These are phyloP conservation scores for Trametopsis cervina DNA, from an alignment of 768 basidiomycete genomes.

Conservation along the genomic window DNA sequence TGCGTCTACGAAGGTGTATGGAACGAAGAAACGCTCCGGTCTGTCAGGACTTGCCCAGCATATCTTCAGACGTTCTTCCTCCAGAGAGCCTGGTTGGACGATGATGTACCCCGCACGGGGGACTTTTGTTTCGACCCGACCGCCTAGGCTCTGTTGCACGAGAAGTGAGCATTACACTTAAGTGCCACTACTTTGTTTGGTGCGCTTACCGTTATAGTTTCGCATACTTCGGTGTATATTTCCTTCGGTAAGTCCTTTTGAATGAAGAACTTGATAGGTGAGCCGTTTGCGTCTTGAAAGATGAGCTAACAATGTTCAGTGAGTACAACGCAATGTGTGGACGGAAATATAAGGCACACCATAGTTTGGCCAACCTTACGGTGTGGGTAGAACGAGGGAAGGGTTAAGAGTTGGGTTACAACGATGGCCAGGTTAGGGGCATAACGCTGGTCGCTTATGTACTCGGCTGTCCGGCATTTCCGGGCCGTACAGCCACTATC, in stretches of 20 bases:
- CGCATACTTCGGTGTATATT: conserved; percentile 63
- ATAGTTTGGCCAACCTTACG: neutral
- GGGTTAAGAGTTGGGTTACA: neutral
- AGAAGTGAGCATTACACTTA: conserved; percentile 32
- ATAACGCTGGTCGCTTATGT: too few species aligned
- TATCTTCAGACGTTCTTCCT: conserved; percentile 67
- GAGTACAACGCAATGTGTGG: neutral
- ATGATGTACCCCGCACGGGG: conserved; percentile 72
- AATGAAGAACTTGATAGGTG: conserved; percentile 78
- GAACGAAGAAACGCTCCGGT: conserved; percentile 73
- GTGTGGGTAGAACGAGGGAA: neutral
- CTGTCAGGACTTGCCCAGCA: conserved; percentile 68
- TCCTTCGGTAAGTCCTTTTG: conserved; percentile 71
- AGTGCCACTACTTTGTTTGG: neutral
- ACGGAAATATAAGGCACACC: neutral
- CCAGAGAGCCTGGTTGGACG: conserved; percentile 57
- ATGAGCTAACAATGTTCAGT: too few species aligned
- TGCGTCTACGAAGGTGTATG: conserved; percentile 78
- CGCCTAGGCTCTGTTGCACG: conserved; percentile 38
- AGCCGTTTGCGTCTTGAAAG: conserved; percentile 61
- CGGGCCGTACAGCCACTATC: too few species aligned
- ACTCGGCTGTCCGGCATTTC: too few species aligned
- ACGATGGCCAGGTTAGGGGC: neutral
- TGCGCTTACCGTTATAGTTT: conserved; percentile 57
- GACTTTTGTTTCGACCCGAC: conserved; percentile 71